A percentile compares a stretch with the other conserved stretches of the same genome.
Evolutionary conservation across 306 rosid genomes (phyloP).

Genomic region (Fagus crenata): DNA sequence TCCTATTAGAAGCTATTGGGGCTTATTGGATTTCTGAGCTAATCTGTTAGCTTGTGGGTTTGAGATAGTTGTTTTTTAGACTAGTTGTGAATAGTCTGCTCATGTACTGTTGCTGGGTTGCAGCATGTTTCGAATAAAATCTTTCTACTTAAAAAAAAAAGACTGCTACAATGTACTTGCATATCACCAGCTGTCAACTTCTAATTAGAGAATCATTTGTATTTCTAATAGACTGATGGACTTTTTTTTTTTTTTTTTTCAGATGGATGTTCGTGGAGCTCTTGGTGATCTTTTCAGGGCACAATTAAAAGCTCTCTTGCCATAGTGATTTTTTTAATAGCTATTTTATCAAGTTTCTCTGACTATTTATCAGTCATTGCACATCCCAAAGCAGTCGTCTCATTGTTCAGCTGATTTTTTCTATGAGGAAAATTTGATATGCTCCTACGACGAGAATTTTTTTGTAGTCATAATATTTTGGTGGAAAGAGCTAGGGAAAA

Average conservation of each 20-base stretch:
- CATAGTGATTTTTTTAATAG: conserved; percentile 32
- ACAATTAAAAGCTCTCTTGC: conserved; percentile 85
- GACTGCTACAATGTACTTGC: neutral
- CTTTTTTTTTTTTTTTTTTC: conserved; percentile 39
- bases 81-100: too few relatives aligned
- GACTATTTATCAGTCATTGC: neutral
- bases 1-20: too few relatives aligned
- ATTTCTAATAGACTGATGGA: conserved; percentile 27
- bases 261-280: conserved; percentile 97
- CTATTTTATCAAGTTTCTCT: conserved; percentile 4
- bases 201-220: neutral
- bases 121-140: too few relatives aligned
- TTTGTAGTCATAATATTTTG: neutral
- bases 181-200: neutral
- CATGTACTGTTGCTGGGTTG: too few relatives aligned
- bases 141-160: too few relatives aligned
- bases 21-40: too few relatives aligned
- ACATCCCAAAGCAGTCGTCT: neutral
- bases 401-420: neutral
- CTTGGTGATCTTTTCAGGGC: conserved; percentile 91
- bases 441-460: neutral
- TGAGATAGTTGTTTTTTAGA: too few relatives aligned
- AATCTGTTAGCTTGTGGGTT: too few relatives aligned
- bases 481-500: neutral
- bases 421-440: neutral